A percentile compares a stretch with the other conserved stretches of the same genome.
Conservation (phyloP, 495 filamentous ascomycete species). For the Usnea hakonensis region DNA sequence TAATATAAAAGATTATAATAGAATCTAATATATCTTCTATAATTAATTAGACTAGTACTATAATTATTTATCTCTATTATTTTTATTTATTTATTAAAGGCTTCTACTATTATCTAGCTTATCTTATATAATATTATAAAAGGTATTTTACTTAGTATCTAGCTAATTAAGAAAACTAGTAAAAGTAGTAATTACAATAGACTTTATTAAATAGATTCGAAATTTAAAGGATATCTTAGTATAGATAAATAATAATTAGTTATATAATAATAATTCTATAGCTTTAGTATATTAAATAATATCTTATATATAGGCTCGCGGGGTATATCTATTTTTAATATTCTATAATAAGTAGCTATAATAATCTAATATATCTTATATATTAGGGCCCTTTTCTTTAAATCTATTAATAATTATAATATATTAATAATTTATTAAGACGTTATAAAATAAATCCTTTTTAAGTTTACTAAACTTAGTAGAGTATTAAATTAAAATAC, state of each 20-base stretch:
- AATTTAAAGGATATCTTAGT: background rate
- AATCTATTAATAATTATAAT: background rate
- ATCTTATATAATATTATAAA: background rate
- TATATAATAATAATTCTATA: background rate
- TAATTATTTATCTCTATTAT: background rate
- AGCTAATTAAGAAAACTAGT: background rate
- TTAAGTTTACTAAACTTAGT: too few species aligned
- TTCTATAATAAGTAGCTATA: background rate
- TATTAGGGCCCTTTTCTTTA: background rate
- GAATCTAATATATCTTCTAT: background rate
- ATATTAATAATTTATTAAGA: background rate
- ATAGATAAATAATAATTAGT: background rate
- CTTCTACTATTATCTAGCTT: too few species aligned
- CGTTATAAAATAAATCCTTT: background rate
- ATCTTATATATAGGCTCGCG: background rate
- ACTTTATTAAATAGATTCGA: background rate
- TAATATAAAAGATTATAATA: background rate
- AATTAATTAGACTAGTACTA: background rate
- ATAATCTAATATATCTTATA: background rate
- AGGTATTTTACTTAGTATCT: background rate
- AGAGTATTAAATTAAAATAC: constrained; percentile 1
- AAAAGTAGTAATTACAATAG: background rate
- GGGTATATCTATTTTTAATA: background rate
- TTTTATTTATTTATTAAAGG: too few species aligned
- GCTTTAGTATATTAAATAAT: background rate